Base-by-base conservation (phyloP, 148 eudicot species). In the Chenopodium berlandieri region DNA sequence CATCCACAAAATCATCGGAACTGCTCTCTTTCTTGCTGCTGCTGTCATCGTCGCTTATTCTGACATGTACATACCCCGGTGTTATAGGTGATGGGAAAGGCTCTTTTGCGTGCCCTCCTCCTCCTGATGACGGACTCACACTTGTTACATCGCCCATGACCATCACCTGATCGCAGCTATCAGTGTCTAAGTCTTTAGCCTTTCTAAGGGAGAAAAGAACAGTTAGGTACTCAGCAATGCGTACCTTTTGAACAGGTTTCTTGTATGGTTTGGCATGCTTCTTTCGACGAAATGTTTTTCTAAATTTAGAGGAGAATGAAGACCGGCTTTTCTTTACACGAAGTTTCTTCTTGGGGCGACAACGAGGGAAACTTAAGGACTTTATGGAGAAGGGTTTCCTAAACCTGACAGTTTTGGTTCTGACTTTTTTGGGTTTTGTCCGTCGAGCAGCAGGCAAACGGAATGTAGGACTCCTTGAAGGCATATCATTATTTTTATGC, bases 41-140 rank as follows among this genome's bases (percentile, higher is more conserved):
- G 44, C 44, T 4, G 8, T 6, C 44, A 6, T 81, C 84, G 52
- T 37, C 78, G 62, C 82, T 80, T 62, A 56, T 56, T 76, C 86
- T 90, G 4, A 75, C 77, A 44, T 86, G 87, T 4, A 75, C 77
- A 44, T 86, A 88, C 2, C 89, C 92, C 1, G 92, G 95, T 4
- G 94, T 91, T 23, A 88, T 83, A 8, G 96, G 96, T 0, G 96
- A 92, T 0, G 94, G 88, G 80, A 83, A 88, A 0, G 91, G 91
- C 19, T 86, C 96, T n/a, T 83, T 88, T 4, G 85, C 87, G 44
- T 76, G 46, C 30, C 84, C 86, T 17, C 44, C 44, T 40, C 44
- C 44, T 40, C 81, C 82, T 25, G 89, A 89, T 1, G 92, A 86
- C 30, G 83, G 69, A n/a, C 81, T 76, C 4, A 73, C 63, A 54